These are phyloP conservation scores for Yamadazyma oceani DNA, from an alignment of 1,139 yeast species.

Conservation along the genomic window DNA sequence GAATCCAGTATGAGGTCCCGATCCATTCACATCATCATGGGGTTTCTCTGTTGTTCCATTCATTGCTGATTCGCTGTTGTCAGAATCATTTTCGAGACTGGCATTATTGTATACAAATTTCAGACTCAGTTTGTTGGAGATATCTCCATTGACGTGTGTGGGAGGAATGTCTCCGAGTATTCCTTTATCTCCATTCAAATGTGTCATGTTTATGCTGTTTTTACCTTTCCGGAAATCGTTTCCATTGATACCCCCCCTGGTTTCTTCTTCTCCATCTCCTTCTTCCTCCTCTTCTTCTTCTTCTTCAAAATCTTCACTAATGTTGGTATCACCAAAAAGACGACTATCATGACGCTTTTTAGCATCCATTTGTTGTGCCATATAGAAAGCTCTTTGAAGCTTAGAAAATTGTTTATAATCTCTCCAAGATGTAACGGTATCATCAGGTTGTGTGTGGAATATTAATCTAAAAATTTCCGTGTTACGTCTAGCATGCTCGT, in stretches of 20 bases:
- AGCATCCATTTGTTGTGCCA: slow-evolving; percentile 48
- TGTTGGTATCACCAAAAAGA: slow-evolving; percentile 12
- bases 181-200: slow-evolving; percentile 33
- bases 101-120: slow-evolving; percentile 10
- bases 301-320: slow-evolving; percentile 17
- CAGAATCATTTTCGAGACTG: slow-evolving; percentile 9
- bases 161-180: slow-evolving; percentile 43
- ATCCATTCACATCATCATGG: slow-evolving; percentile 3
- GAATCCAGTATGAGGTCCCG: no score
- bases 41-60: slow-evolving; percentile 6
- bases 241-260: no score
- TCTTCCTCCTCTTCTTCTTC: no score
- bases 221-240: no score
- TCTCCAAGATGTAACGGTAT: slow-evolving; percentile 81
- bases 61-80: slow-evolving; percentile 10
- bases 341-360: slow-evolving; percentile 25
- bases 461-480: slow-evolving; percentile 79
- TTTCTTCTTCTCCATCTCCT: no score
- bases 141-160: slow-evolving; percentile 32
- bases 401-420: slow-evolving; percentile 75
- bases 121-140: slow-evolving; percentile 9
- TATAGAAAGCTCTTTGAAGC: slow-evolving; percentile 53
- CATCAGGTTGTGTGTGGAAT: slow-evolving; percentile 95
- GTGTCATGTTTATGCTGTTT: slow-evolving; percentile 21
- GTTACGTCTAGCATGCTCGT: slow-evolving; percentile 78